Evolutionary conservation across 345 rosid genomes (phyloP).

Genomic region (Turritis glabra): DNA sequence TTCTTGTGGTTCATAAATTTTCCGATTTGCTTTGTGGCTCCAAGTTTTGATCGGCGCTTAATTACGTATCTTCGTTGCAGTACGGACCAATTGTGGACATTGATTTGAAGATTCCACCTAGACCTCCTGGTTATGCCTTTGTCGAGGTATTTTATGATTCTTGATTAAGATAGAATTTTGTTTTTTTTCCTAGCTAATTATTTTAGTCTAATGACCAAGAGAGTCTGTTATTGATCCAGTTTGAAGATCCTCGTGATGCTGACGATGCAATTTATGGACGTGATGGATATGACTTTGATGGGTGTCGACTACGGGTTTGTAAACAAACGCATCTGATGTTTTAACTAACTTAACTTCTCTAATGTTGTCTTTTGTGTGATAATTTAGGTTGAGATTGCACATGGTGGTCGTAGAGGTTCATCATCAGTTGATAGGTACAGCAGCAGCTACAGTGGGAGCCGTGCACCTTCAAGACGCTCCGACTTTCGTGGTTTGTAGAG

Average conservation of each 20-base stretch:
- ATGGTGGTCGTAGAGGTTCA: conserved; percentile 74
- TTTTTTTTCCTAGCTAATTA: no score
- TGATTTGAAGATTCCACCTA: conserved; percentile 92
- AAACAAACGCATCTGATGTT: neutral
- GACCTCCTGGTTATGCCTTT: conserved; percentile 97
- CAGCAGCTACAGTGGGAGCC: conserved; percentile 71
- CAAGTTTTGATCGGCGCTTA: neutral
- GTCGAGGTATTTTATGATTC: conserved; percentile 63
- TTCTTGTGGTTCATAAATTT: neutral
- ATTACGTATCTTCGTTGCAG: conserved; percentile 44
- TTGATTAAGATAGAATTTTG: neutral
- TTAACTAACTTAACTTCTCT: neutral
- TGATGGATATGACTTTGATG: conserved; percentile 94
- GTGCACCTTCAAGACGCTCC: conserved; percentile 75
- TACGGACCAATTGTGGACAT: conserved; percentile 91
- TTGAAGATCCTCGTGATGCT: conserved; percentile 93
- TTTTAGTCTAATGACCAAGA: neutral
- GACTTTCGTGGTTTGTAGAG: conserved; percentile 80
- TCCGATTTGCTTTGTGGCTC: neutral
- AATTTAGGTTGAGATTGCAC: conserved; percentile 89
- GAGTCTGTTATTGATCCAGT: conserved; percentile 44
- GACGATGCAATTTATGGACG: conserved; percentile 90
- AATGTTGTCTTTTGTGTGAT: neutral
- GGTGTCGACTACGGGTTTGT: conserved; percentile 75
- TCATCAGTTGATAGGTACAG: conserved; percentile 72